phyloP scores from a whole-genome alignment of 1,139 yeast genomes.

The Spathaspora sp. region DNA sequence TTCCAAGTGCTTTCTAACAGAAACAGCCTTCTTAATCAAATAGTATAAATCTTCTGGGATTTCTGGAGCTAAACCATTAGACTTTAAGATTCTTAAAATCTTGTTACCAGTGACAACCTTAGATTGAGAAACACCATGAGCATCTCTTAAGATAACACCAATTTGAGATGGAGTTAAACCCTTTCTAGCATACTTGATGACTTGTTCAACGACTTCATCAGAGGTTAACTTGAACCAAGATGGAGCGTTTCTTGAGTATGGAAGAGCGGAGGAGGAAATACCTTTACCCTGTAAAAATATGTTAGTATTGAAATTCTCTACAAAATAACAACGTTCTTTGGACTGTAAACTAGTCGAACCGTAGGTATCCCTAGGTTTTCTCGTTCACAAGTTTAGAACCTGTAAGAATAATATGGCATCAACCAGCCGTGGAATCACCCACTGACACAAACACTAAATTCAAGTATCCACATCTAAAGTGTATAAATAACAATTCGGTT shows the following conservation, averaged over 20 bases:
- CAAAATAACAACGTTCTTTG: not conserved
- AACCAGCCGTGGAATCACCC: conserved; percentile 16
- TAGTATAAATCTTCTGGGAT: conserved; percentile 99
- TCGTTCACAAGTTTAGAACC: not conserved
- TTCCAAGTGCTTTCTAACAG: conserved; percentile 99
- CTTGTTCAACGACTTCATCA: conserved; percentile 96
- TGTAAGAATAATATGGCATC: conserved; percentile 19
- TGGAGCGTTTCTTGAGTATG: conserved; percentile 99
- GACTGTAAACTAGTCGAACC: conserved; percentile 8
- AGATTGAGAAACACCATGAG: conserved; percentile 99
- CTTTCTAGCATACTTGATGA: conserved; percentile 99
- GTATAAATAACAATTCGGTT: conserved; percentile 16
- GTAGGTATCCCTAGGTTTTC: conserved; percentile 2
- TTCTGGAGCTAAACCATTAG: conserved; percentile 99
- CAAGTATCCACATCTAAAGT: conserved; percentile 34
- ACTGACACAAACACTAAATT: conserved; percentile 5
- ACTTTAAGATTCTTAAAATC: conserved; percentile 97
- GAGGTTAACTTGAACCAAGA: conserved; percentile 98
- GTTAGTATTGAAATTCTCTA: conserved; percentile 29
- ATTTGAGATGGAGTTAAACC: conserved; percentile 99
- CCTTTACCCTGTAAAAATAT: conserved; percentile 81
- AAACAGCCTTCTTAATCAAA: conserved; percentile 98
- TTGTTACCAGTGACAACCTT: conserved; percentile 99
- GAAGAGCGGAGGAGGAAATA: conserved; percentile 98
- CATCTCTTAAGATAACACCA: conserved; percentile 99